Evolutionary conservation across 805 yeast genomes (phyloP), one percentile per base, ranked within the genome.

Genomic region (Barnettozyma vustinii): DNA sequence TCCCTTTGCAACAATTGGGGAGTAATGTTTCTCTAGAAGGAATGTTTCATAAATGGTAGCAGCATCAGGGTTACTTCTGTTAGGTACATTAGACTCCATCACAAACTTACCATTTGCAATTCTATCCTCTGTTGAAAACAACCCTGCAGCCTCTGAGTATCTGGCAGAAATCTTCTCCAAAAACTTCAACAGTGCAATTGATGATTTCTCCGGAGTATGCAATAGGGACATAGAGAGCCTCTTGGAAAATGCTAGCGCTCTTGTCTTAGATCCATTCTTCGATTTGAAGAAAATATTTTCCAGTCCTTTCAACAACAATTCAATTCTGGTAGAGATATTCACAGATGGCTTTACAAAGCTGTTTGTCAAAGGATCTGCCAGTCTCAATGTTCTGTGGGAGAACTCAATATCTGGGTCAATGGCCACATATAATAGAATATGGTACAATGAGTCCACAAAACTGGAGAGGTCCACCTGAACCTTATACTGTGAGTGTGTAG

Each of bases 21-120:
- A 79, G 62, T 87, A 94, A 66, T 94, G 98, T 53, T 81, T 79
- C 49, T 83, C 84, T 49, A 94, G 70, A 37, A 92, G 66, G 6
- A 83, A 83, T 46, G 82, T 80, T 61, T 94, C 99, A 96, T 96
- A 94, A 33, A 92, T 68, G 0, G 90, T 84, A 1, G 97, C 95
- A 16, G 92, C 94, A 40, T 84, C 92, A 2, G 96, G 78, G 60
- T 94, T 91, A 56, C 87, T 72, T 62, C 92, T 80, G 55, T 84
- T 87, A 10, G 87, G 80, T 42, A 79, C 82, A 46, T 77, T 78
- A 12, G 76, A 76, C 44, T 81, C 89, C 56, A 83, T 72, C 25
- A 80, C 78, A 61, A 84, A 85, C 13, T 74, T 72, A 43, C 97
- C 98, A 50, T 92, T 90, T 37, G 81, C 81, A 37, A 94, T 78